Conservation (phyloP, 1,284 basidiomycete species). For the Ceratobasidium sp. region DNA sequence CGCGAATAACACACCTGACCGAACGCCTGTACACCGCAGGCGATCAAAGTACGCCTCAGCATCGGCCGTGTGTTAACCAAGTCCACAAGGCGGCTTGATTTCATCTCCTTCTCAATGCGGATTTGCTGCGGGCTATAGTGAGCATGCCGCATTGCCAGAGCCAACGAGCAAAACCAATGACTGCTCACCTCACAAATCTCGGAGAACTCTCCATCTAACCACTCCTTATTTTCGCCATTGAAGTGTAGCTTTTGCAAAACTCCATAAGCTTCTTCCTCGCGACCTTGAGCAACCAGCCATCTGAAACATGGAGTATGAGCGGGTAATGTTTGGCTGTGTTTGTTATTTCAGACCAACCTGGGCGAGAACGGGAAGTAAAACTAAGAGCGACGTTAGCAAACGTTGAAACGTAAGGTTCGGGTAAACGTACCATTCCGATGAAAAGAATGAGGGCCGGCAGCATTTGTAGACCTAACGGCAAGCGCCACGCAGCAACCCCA, state of each 20-base stretch:
- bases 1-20: slow-evolving; percentile 8
- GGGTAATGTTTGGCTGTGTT: neutral
- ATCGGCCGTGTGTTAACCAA: slow-evolving; percentile 38
- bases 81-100: slow-evolving; percentile 10
- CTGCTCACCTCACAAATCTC: slow-evolving; percentile 33
- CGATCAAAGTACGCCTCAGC: slow-evolving; percentile 31
- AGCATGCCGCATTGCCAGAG: neutral
- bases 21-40: slow-evolving; percentile 36
- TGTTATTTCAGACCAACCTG: slow-evolving; percentile 10
- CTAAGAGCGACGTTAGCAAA: neutral
- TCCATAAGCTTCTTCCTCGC: slow-evolving; percentile 72
- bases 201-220: slow-evolving; percentile 30
- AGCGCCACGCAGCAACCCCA: slow-evolving; percentile 74
- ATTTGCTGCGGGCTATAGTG: slow-evolving; percentile 20
- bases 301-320: slow-evolving; percentile 52
- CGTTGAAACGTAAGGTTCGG: neutral
- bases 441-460: slow-evolving; percentile 72
- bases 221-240: slow-evolving; percentile 24
- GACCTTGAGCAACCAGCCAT: slow-evolving; percentile 76
- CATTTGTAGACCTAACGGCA: slow-evolving; percentile 80
- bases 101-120: slow-evolving; percentile 27
- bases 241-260: slow-evolving; percentile 32
- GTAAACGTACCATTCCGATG: slow-evolving; percentile 53
- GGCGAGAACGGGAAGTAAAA: slow-evolving; percentile 35
- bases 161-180: neutral